These are phyloP conservation scores for Viola pubescens DNA, from an alignment of 441 rosid genomes.

Conservation along the genomic window DNA sequence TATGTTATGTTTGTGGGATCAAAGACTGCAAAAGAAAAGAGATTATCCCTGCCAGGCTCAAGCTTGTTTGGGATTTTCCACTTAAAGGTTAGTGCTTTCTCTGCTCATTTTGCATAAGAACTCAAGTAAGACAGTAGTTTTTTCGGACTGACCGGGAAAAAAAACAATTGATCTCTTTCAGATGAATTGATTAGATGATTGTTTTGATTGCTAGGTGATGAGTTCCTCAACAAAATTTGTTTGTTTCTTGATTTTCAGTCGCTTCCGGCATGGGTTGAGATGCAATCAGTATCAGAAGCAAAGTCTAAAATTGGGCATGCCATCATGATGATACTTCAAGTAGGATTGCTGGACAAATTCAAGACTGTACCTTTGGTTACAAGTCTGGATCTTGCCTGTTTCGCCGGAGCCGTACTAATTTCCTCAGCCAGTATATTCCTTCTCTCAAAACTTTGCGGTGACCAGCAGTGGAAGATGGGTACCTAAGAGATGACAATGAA, in stretches of 20 bases:
- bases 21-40: conserved; percentile 18
- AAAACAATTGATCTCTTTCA: neutral
- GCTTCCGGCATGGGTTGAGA: conserved; percentile 44
- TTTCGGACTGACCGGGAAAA: neutral
- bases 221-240: too few relatives aligned
- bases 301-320: conserved; percentile 67
- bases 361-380: conserved; percentile 37
- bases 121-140: neutral
- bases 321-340: conserved; percentile 63
- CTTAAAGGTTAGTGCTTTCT: conserved; percentile 24
- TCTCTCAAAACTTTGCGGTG: conserved; percentile 45
- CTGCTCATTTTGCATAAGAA: neutral
- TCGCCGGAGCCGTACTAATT: conserved; percentile 47
- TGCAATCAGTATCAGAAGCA: conserved; percentile 48
- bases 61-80: conserved; percentile 51
- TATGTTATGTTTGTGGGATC: conserved; percentile 54
- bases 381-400: conserved; percentile 57
- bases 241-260: conserved; percentile 23
- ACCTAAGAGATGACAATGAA: neutral
- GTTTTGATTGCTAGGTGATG: neutral
- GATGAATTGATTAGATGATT: neutral
- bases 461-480: neutral
- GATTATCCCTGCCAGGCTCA: conserved; percentile 27
- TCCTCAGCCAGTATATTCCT: conserved; percentile 53
- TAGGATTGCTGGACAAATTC: conserved; percentile 62